Conservation (phyloP, 2,329 filamentous ascomycete genomes). For the Pseudopyricularia javanii region DNA sequence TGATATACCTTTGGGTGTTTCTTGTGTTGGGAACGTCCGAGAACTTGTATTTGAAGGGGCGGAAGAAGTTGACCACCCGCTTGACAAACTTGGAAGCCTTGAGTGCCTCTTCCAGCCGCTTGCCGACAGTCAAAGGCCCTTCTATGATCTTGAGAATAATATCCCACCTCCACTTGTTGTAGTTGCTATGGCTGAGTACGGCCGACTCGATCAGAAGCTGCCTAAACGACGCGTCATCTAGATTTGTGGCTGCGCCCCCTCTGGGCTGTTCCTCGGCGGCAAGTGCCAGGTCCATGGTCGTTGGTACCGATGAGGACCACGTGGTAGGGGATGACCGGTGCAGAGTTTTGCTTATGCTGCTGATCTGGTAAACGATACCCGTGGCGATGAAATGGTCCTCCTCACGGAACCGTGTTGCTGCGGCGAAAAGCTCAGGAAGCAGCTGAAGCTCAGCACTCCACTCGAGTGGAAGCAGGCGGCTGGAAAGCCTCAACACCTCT, state of each 20-base stretch:
- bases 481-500: slow-evolving; percentile 81
- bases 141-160: slow-evolving; percentile 83
- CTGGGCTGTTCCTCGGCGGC: slow-evolving; percentile 44
- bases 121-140: slow-evolving; percentile 80
- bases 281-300: not conserved
- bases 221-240: slow-evolving; percentile 51
- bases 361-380: slow-evolving; percentile 92
- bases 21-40: slow-evolving; percentile 82
- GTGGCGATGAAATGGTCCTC: slow-evolving; percentile 71
- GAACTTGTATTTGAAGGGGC: slow-evolving; percentile 94
- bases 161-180: slow-evolving; percentile 95
- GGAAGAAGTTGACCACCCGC: slow-evolving; percentile 84
- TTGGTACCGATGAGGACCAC: slow-evolving; percentile 15
- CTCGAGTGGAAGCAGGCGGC: slow-evolving; percentile 66
- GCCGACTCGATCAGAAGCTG: slow-evolving; percentile 64
- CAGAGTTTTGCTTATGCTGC: slow-evolving; percentile 87
- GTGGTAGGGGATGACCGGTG: slow-evolving; percentile 59
- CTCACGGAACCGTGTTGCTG: slow-evolving; percentile 58
- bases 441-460: slow-evolving; percentile 82
- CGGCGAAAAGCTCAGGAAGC: slow-evolving; percentile 71
- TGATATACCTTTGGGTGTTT: slow-evolving; percentile 86
- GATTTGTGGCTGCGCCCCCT: slow-evolving; percentile 31
- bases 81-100: slow-evolving; percentile 95
- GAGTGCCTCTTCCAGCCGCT: slow-evolving; percentile 85
- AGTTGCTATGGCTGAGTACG: slow-evolving; percentile 81